A percentile compares a stretch with the other conserved stretches of the same genome.
Evolutionary conservation across 192 early-diverging fungal species (phyloP).

Genomic region (Cetraspora pellucida): DNA sequence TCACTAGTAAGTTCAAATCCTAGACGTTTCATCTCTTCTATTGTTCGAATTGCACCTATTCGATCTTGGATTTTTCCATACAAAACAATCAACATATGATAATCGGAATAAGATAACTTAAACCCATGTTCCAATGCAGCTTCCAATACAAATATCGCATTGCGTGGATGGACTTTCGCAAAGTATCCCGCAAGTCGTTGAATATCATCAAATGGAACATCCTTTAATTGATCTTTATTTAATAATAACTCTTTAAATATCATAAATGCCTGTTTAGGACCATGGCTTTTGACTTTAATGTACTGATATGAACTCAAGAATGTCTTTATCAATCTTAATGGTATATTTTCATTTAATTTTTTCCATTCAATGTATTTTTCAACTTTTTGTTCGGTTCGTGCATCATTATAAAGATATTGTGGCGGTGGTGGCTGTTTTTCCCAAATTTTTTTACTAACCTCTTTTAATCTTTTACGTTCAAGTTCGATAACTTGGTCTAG

Average conservation of each 20-base stretch:
- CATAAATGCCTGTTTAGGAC: background rate
- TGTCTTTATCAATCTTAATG: background rate
- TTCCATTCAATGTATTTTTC: background rate
- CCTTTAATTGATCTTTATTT: background rate
- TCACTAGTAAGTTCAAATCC: background rate
- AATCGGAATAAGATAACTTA: background rate
- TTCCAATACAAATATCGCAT: slow-evolving; percentile 1
- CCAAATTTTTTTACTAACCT: too few species aligned
- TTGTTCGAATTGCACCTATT: background rate
- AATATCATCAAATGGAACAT: background rate
- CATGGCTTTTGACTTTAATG: background rate
- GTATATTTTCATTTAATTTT: background rate
- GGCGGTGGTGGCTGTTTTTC: too few species aligned
- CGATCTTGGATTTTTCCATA: slow-evolving; percentile 1
- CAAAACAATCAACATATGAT: background rate
- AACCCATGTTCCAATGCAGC: background rate
- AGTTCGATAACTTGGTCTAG: too few species aligned
- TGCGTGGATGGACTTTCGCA: background rate
- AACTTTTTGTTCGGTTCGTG: background rate
- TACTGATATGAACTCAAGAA: background rate
- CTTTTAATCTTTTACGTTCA: too few species aligned
- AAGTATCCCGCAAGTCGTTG: background rate
- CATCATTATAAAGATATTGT: too few species aligned
- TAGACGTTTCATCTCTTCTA: background rate
- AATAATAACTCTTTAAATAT: background rate